These are phyloP conservation scores for Diaporthe citriasiana DNA, from an alignment of 2,329 filamentous ascomycete species.

Conservation along the genomic window DNA sequence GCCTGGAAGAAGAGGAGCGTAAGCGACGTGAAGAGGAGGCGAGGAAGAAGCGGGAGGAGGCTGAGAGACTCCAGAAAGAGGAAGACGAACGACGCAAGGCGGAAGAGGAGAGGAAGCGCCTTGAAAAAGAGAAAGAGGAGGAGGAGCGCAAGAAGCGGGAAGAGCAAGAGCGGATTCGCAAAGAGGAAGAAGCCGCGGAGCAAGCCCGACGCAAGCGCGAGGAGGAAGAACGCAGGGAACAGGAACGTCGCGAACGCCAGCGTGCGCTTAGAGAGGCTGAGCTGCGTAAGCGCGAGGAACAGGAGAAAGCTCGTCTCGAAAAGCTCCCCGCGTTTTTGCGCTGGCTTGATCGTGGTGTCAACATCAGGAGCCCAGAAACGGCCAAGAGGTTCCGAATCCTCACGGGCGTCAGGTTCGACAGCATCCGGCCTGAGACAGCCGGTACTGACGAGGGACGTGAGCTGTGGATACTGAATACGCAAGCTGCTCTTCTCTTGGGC, in stretches of 20 bases:
- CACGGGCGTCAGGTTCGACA: conserved; percentile 75
- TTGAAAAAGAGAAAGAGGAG: conserved; percentile 61
- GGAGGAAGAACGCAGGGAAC: conserved; percentile 65
- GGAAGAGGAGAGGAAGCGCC: conserved; percentile 48
- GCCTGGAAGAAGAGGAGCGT: conserved; percentile 47
- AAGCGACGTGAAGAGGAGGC: conserved; percentile 47
- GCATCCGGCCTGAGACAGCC: conserved; percentile 67
- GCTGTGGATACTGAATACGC: conserved; percentile 76
- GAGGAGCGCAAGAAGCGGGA: conserved; percentile 55
- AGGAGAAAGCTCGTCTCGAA: conserved; percentile 67
- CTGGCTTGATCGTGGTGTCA: conserved; percentile 69
- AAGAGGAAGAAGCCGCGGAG: conserved; percentile 64
- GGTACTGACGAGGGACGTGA: conserved; percentile 71
- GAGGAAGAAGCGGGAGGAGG: conserved; percentile 51
- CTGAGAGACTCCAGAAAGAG: conserved; percentile 53
- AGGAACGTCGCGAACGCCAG: conserved; percentile 62
- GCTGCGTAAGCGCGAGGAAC: conserved; percentile 65
- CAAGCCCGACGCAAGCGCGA: conserved; percentile 65
- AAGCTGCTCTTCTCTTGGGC: conserved; percentile 74
- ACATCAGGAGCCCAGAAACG: conserved; percentile 65
- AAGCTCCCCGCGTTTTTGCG: conserved; percentile 72
- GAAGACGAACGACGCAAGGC: conserved; percentile 46
- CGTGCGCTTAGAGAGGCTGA: conserved; percentile 66
- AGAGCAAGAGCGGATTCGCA: conserved; percentile 61
- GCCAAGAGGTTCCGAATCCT: conserved; percentile 70